phyloP scores from a whole-genome alignment of 495 filamentous ascomycete genomes.

The Thermothielavioides terrestris region DNA sequence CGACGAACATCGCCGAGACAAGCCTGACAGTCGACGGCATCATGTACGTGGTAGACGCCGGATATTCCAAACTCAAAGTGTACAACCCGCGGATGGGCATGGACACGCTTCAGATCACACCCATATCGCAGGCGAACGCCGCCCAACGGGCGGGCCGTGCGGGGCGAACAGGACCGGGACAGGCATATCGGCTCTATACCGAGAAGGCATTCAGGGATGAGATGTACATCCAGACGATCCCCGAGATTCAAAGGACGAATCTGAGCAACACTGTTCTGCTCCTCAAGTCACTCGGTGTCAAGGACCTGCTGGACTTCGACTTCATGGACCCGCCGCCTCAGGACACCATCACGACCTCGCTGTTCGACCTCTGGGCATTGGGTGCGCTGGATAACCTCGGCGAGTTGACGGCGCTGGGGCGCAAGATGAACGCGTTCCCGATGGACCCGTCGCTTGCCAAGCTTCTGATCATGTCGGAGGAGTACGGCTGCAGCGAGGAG shows the following conservation, averaged over 20 bases:
- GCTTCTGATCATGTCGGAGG: constrained; percentile 76
- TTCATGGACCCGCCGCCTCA: constrained; percentile 99
- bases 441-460: constrained; percentile 95
- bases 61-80: constrained; percentile 95
- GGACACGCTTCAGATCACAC: constrained; percentile 97
- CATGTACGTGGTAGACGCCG: constrained; percentile 97
- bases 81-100: constrained; percentile 99
- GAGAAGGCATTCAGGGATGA: constrained; percentile 94
- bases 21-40: constrained; percentile 98
- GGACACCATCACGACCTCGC: constrained; percentile 92
- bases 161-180: constrained; percentile 89
- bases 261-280: constrained; percentile 90
- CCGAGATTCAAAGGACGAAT: constrained; percentile 96
- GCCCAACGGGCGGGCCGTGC: constrained; percentile 90
- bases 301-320: constrained; percentile 92
- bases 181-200: constrained; percentile 90
- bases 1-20: constrained; percentile 97
- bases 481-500: constrained; percentile 90
- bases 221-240: constrained; percentile 94
- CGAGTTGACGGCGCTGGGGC: constrained; percentile 77
- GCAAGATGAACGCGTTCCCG: constrained; percentile 92
- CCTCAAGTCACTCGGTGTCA: constrained; percentile 89
- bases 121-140: constrained; percentile 94
- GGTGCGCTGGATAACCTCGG: constrained; percentile 91
- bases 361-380: constrained; percentile 97